These are phyloP conservation scores for Trichoderma koningiopsis DNA, from an alignment of 2,329 filamentous ascomycete genomes.

Conservation along the genomic window DNA sequence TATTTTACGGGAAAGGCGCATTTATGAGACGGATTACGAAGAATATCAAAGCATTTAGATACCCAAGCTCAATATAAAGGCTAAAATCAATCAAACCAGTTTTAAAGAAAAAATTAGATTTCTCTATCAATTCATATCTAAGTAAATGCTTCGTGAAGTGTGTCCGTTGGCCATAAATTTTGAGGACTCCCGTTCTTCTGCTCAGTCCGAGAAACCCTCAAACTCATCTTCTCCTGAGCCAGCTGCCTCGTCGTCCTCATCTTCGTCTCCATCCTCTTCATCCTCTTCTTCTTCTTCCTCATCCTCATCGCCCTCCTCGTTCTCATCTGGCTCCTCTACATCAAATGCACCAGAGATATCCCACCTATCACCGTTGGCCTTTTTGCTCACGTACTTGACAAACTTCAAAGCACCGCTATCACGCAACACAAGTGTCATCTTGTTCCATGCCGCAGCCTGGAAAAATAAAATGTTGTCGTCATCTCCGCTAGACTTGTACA, in stretches of 20 bases:
- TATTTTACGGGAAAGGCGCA: constrained; percentile 1
- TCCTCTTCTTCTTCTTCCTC: constrained; percentile 41
- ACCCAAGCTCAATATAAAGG: neutral
- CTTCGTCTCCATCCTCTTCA: constrained; percentile 58
- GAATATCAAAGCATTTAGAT: constrained; percentile 1
- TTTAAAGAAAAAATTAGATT: neutral
- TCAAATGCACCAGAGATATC: constrained; percentile 81
- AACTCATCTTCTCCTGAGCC: constrained; percentile 47
- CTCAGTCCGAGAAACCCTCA: constrained; percentile 55
- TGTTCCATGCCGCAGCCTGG: constrained; percentile 77
- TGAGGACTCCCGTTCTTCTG: neutral
- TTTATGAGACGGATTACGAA: neutral
- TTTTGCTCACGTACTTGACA: constrained; percentile 89
- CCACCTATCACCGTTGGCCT: constrained; percentile 87
- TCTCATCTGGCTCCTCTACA: constrained; percentile 59
- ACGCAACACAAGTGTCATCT: constrained; percentile 83
- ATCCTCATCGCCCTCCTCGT: constrained; percentile 40
- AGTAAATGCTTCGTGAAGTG: neutral
- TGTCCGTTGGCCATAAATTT: neutral
- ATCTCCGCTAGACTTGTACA: constrained; percentile 79
- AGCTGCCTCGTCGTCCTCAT: constrained; percentile 31
- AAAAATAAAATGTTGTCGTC: constrained; percentile 71
- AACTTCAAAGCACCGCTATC: constrained; percentile 87
- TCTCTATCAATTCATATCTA: neutral
- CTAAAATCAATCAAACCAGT: neutral